Conservation (phyloP, 345 rosid genomes). For the Schrenkiella parvula region DNA sequence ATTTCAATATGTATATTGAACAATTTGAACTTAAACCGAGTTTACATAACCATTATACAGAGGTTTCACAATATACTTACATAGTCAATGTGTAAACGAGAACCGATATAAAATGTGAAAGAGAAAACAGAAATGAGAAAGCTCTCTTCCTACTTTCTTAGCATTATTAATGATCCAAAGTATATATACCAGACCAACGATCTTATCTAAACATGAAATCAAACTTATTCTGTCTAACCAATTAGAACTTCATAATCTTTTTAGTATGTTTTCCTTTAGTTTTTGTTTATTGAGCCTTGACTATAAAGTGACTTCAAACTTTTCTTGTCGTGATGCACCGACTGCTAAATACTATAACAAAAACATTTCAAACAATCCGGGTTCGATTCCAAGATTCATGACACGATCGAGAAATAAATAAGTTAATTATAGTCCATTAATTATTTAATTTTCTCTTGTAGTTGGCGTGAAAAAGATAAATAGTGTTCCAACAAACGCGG, state of each 20-base stretch:
- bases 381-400: background rate
- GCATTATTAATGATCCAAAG: too few relatives aligned
- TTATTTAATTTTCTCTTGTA: background rate
- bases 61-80: background rate
- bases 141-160: too few relatives aligned
- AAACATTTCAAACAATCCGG: background rate
- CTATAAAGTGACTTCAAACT: background rate
- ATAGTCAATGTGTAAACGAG: too few relatives aligned
- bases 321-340: conserved; percentile 10
- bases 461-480: too few relatives aligned
- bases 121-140: too few relatives aligned
- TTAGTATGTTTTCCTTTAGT: background rate
- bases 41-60: background rate
- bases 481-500: background rate
- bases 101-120: too few relatives aligned
- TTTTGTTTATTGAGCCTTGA: background rate
- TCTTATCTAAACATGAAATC: background rate
- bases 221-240: background rate
- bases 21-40: background rate
- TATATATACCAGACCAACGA: too few relatives aligned
- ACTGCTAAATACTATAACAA: background rate
- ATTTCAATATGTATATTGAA: background rate
- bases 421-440: background rate
- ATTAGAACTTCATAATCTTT: background rate
- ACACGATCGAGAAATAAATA: background rate